These are phyloP conservation scores for Claviceps sp. DNA, from an alignment of 2,329 filamentous ascomycete genomes.

Conservation along the genomic window DNA sequence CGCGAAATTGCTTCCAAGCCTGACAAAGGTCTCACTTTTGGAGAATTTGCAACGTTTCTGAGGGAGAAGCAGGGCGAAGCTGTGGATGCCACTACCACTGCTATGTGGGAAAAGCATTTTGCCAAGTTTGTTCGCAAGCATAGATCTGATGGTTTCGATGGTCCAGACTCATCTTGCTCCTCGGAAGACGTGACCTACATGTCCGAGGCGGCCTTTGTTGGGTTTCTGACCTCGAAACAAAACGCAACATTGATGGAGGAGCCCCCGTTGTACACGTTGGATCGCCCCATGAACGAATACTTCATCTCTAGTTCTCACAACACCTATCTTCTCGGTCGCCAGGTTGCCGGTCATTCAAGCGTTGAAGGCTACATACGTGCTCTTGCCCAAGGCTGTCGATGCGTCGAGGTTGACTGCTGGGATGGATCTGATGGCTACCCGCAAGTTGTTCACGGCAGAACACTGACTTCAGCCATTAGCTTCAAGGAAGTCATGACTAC, in stretches of 20 bases:
- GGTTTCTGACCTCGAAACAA: constrained; percentile 60
- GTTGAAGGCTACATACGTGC: constrained; percentile 90
- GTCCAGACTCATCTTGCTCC: constrained; percentile 23
- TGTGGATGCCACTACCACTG: constrained; percentile 48
- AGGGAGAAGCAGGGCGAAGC: constrained; percentile 62
- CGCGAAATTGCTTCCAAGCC: constrained; percentile 43
- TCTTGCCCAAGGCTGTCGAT: constrained; percentile 78
- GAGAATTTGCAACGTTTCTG: constrained; percentile 67
- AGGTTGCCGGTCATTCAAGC: constrained; percentile 80
- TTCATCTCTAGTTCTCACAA: constrained; percentile 98
- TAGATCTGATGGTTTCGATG: constrained; percentile 30
- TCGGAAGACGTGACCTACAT: constrained; percentile 40
- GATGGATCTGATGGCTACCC: constrained; percentile 80
- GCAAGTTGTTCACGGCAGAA: constrained; percentile 81
- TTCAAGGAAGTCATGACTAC: constrained; percentile 88
- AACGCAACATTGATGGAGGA: constrained; percentile 55
- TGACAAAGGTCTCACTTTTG: constrained; percentile 51
- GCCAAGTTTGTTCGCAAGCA: constrained; percentile 51
- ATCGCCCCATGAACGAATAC: constrained; percentile 87
- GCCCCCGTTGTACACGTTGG: constrained; percentile 49
- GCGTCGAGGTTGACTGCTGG: constrained; percentile 97
- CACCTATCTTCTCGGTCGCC: constrained; percentile 85
- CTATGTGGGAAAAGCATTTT: constrained; percentile 61
- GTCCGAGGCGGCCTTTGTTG: constrained; percentile 65
- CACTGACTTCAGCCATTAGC: constrained; percentile 74